Percentiles rank a stretch among this genome's conserved stretches.
Conservation (phyloP, 2,329 filamentous ascomycete species). For the Claviceps fusiformis region DNA sequence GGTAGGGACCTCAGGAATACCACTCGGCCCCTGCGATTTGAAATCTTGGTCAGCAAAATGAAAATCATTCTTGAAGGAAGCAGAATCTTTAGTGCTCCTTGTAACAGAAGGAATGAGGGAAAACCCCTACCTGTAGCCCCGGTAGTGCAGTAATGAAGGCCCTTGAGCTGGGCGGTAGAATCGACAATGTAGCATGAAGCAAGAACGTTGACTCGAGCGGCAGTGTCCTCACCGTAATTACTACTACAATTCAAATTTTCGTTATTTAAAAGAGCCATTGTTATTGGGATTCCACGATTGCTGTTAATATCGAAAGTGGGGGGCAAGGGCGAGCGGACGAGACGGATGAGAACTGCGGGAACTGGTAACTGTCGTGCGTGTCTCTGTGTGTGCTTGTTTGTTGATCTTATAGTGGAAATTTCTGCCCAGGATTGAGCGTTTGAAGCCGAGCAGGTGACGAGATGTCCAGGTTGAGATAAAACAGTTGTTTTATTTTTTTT, state of each 20-base stretch:
- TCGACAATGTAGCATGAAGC: conserved; percentile 87
- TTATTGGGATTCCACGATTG: conserved; percentile 13
- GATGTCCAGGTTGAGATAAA: neutral
- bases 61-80: neutral
- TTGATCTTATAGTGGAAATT: neutral
- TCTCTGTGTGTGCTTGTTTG: neutral
- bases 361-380: neutral
- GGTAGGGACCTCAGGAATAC: conserved; percentile 85
- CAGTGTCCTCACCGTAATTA: conserved; percentile 61
- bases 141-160: conserved; percentile 94
- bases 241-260: conserved; percentile 55
- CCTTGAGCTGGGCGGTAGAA: conserved; percentile 56
- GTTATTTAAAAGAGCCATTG: conserved; percentile 59
- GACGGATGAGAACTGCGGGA: conserved; percentile 5
- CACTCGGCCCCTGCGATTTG: conserved; percentile 57
- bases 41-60: conserved; percentile 9
- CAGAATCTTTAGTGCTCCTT: neutral
- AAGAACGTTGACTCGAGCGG: conserved; percentile 60
- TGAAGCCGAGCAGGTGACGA: neutral
- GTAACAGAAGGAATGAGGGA: neutral
- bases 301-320: conserved; percentile 9
- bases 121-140: conserved; percentile 54
- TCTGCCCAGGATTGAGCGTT: neutral
- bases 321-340: neutral
- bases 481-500: neutral